Evolutionary conservation across 2,329 filamentous ascomycete species (phyloP).

Genomic region (Sporothrix mexicana): DNA sequence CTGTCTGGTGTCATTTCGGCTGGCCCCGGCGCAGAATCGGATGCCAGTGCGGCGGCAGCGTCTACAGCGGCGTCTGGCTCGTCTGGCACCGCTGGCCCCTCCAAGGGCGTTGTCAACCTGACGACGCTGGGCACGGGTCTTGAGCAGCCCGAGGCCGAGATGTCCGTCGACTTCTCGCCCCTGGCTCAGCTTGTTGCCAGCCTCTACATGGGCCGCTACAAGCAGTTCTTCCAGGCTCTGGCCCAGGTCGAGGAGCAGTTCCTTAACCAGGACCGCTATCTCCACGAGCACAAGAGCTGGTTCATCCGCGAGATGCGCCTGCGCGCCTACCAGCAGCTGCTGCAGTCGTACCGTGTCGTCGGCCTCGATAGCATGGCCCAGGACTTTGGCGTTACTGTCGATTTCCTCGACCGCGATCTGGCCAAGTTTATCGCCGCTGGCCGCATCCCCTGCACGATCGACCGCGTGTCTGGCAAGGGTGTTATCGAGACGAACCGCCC

Average conservation of each 20-base stretch:
- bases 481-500: slow-evolving; percentile 98
- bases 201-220: slow-evolving; percentile 92
- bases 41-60: slow-evolving; percentile 62
- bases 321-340: slow-evolving; percentile 92
- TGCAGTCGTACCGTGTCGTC: slow-evolving; percentile 96
- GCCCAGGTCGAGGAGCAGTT: slow-evolving; percentile 92
- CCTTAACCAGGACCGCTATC: slow-evolving; percentile 89
- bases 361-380: slow-evolving; percentile 96
- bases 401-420: slow-evolving; percentile 94
- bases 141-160: slow-evolving; percentile 78
- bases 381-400: slow-evolving; percentile 95
- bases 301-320: slow-evolving; percentile 98
- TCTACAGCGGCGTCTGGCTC: slow-evolving; percentile 54
- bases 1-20: slow-evolving; percentile 80
- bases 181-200: slow-evolving; percentile 87
- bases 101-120: slow-evolving; percentile 78
- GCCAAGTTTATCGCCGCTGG: slow-evolving; percentile 96
- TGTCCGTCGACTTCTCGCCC: slow-evolving; percentile 85
- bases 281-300: slow-evolving; percentile 95
- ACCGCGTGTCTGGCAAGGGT: slow-evolving; percentile 93
- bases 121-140: slow-evolving; percentile 75
- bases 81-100: slow-evolving; percentile 4
- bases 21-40: slow-evolving; percentile 78
- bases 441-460: slow-evolving; percentile 94
- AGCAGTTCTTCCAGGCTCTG: slow-evolving; percentile 88